phyloP scores from a whole-genome alignment of 106 monocot species.

The Acanthochlamys bracteata region DNA sequence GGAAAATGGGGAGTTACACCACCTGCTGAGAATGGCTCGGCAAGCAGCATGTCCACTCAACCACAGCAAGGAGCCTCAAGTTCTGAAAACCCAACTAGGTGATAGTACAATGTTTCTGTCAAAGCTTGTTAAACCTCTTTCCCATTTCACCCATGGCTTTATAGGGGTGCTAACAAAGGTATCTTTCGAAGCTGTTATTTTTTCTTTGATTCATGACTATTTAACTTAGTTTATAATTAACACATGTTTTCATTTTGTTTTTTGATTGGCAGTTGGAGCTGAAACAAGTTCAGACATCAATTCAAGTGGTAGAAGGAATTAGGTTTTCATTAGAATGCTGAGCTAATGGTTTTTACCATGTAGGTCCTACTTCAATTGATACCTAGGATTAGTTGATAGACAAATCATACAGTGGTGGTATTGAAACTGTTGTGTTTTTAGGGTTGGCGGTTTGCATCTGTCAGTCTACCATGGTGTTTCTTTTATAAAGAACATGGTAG shows the following conservation, averaged over 20 bases:
- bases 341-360: background rate
- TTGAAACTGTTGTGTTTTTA: too few species aligned
- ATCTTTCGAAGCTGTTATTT: too few species aligned
- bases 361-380: background rate
- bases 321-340: background rate
- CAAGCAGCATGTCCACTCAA: conserved; percentile 34
- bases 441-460: too few species aligned
- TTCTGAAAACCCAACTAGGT: conserved; percentile 63
- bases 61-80: conserved; percentile 44
- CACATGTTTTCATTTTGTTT: background rate
- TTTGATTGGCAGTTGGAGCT: background rate
- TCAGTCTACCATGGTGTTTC: too few species aligned
- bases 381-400: too few species aligned
- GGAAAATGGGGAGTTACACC: conserved; percentile 20
- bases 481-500: too few species aligned
- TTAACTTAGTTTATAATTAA: too few species aligned
- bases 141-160: background rate
- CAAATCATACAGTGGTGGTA: too few species aligned
- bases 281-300: background rate
- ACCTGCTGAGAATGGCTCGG: conserved; percentile 6
- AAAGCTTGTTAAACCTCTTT: background rate
- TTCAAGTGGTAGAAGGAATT: background rate
- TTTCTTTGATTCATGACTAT: too few species aligned
- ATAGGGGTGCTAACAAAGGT: background rate
- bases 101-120: background rate